Evolutionary conservation across 2,329 filamentous ascomycete species (phyloP).

Genomic region (Proliferodiscus dingleyae): DNA sequence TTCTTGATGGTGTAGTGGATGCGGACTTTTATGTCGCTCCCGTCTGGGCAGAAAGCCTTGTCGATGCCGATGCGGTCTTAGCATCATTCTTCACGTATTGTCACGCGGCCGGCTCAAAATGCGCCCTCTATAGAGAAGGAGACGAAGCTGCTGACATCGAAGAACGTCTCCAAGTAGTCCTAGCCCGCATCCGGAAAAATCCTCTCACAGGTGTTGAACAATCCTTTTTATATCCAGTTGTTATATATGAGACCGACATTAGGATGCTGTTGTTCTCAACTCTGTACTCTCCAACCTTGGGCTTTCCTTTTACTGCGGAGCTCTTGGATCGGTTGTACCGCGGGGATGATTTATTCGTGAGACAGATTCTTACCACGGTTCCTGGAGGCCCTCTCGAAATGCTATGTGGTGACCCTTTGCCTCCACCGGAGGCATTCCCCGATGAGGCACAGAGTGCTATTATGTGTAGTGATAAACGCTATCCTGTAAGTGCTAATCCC

Average conservation of each 20-base stretch:
- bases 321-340: constrained; percentile 23
- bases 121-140: constrained; percentile 22
- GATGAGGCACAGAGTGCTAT: constrained; percentile 23
- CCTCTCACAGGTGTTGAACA: constrained; percentile 24
- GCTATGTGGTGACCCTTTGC: constrained; percentile 10
- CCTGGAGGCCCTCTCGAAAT: background rate
- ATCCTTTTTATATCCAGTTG: constrained; percentile 14
- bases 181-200: constrained; percentile 36
- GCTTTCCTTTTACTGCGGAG: constrained; percentile 23
- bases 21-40: constrained; percentile 23
- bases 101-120: constrained; percentile 30
- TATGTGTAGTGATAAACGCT: constrained; percentile 29
- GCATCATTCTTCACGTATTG: constrained; percentile 29
- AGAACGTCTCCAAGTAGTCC: constrained; percentile 30
- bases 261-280: constrained; percentile 23
- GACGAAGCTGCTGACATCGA: constrained; percentile 22
- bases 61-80: constrained; percentile 27
- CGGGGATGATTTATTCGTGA: constrained; percentile 38
- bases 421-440: constrained; percentile 11
- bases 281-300: constrained; percentile 25
- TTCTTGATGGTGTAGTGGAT: constrained; percentile 31
- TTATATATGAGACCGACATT: constrained; percentile 27
- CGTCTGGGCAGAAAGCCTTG: constrained; percentile 18
- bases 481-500: constrained; percentile 17
- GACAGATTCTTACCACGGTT: background rate